Evolutionary conservation across 495 filamentous ascomycete genomes (phyloP).

Genomic region (Podospora tetraspora): DNA sequence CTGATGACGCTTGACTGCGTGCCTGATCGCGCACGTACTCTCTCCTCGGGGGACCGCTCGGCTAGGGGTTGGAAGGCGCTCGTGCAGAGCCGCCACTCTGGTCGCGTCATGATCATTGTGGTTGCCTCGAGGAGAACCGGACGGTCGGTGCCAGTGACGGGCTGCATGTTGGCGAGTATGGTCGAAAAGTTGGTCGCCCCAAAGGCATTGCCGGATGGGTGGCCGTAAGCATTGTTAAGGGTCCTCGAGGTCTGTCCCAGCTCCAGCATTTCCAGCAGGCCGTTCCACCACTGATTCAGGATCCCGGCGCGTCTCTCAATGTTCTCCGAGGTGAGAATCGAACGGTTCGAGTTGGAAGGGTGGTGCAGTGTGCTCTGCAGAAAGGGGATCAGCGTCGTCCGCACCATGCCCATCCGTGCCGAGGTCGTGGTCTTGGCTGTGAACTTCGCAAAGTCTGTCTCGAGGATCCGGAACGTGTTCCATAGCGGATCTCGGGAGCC

Average conservation of each 20-base stretch:
- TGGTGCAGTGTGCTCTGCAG: slow-evolving; percentile 67
- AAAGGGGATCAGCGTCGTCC: slow-evolving; percentile 77
- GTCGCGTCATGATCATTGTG: slow-evolving; percentile 84
- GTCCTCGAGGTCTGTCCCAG: slow-evolving; percentile 40
- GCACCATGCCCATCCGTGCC: slow-evolving; percentile 74
- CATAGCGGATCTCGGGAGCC: slow-evolving; percentile 78
- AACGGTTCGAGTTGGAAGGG: slow-evolving; percentile 56
- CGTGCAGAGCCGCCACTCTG: slow-evolving; percentile 79
- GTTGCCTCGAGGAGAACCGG: slow-evolving; percentile 79
- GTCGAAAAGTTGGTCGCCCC: slow-evolving; percentile 50
- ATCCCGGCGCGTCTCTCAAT: slow-evolving; percentile 77
- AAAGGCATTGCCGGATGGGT: slow-evolving; percentile 37
- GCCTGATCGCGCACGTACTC: slow-evolving; percentile 29
- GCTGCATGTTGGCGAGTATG: slow-evolving; percentile 35
- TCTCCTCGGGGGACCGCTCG: slow-evolving; percentile 42
- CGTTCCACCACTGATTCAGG: slow-evolving; percentile 94
- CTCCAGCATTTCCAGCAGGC: slow-evolving; percentile 79
- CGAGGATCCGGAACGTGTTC: slow-evolving; percentile 73
- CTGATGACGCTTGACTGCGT: slow-evolving; percentile 53
- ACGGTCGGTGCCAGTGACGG: slow-evolving; percentile 43
- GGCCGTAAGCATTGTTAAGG: slow-evolving; percentile 45
- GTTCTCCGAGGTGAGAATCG: slow-evolving; percentile 63
- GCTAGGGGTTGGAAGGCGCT: slow-evolving; percentile 57
- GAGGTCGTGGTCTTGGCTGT: slow-evolving; percentile 65
- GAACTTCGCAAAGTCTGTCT: slow-evolving; percentile 80